Evolutionary conservation across 345 rosid genomes (phyloP), one percentile per base, ranked within the genome.

Genomic region (Anastatica hierochuntica): DNA sequence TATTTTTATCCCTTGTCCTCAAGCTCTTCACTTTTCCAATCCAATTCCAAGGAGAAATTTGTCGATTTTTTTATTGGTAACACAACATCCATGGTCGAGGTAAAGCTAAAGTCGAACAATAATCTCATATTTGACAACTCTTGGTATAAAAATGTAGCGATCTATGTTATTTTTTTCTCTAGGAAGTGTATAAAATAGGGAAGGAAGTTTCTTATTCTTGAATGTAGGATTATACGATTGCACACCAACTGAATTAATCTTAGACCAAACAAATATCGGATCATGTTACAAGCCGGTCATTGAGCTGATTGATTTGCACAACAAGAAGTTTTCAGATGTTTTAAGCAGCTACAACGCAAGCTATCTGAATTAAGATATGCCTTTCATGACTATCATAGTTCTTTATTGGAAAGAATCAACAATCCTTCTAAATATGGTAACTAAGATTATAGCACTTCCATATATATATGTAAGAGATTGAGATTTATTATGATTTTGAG

Each of bases 131-230:
- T 24, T 24, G 27, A 3, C 27, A 24, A n/a, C n/a, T n/a, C 27
- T 3, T 24, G 3, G 27, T 3, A 24, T 3, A 18, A 30, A 7
- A 38, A 42, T 24, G 35, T n/a, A 26, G 17, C 29, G 9, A 34
- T 36, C 46, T 49, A 34, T 53, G 54, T 49, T 48, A 2, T 46
- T 26, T 39, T 18, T 58, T 49, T 39, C 27, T 6, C 6, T 24
- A 79, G 82, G 75, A 67, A 47, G 50, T 79, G 24, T 58, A 75
- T 36, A 53, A 57, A 42, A 30, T 36, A 39, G 82, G 82, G 82
- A 54, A 75, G 80, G 34, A 75, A 73, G 45, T 80, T 80, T 38
- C 80, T 74, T n/a, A 50, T 36, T 80, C n/a, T n/a, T 68, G 29
- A 59, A 46, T 5, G 5, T 68, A 11, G 67, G 54, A 24, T 6